A percentile compares a stretch with the other conserved stretches of the same genome.
phyloP scores from a whole-genome alignment of 768 basidiomycete species.

The Podaxis sp. region DNA sequence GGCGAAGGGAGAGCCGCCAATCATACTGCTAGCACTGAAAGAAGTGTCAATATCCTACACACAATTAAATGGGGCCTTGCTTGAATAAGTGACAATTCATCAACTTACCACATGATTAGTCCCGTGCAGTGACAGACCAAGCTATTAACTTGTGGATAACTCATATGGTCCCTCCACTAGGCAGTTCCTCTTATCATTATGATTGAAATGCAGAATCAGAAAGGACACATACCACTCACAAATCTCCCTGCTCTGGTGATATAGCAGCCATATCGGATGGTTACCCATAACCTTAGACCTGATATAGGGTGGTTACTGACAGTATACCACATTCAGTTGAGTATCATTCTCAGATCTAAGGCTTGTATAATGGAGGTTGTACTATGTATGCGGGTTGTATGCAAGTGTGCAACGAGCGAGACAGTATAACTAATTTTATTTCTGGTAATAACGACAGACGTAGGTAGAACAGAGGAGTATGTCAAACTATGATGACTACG shows the following conservation, averaged over 20 bases:
- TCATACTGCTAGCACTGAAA: neutral
- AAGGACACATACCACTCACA: neutral
- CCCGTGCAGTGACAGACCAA: slow-evolving; percentile 1
- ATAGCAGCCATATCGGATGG: neutral
- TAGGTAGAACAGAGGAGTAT: no score
- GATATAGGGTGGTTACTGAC: neutral
- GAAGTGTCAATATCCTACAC: neutral
- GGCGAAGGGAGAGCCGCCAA: neutral
- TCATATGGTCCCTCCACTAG: neutral
- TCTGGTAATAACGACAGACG: no score
- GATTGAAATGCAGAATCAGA: neutral
- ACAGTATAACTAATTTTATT: no score
- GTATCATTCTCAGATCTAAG: no score
- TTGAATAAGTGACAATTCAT: neutral
- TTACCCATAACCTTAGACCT: neutral
- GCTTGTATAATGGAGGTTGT: no score
- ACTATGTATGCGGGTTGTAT: no score
- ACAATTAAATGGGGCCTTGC: neutral
- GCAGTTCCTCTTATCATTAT: neutral
- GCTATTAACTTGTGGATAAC: neutral
- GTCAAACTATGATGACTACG: no score
- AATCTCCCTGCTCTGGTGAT: neutral
- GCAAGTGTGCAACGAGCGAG: no score
- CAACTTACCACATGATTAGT: neutral
- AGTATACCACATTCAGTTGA: no score